Evolutionary conservation across 1,284 basidiomycete species (phyloP), one percentile per base, ranked within the genome.

Genomic region (Anthracocystis walkeri): DNA sequence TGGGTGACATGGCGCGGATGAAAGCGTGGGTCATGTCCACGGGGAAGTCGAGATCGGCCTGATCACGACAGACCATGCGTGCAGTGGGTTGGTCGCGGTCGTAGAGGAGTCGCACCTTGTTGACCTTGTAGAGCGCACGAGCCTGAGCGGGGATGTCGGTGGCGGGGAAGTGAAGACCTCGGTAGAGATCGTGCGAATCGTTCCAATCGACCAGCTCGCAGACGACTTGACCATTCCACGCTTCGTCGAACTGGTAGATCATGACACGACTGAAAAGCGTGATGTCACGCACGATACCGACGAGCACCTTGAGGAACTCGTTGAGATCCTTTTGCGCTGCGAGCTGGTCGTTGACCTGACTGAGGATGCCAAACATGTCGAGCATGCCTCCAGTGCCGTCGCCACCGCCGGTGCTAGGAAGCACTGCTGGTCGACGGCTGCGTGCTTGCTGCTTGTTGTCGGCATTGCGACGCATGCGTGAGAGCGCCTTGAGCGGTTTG

Each of bases 1-100:
- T 93, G 2, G 93, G 93, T 79, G 92, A 93, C 93, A 95, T 95
- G 2, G 93, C 92, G 18, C 93, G 90, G 14, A 95, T 87, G 82
- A 92, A 93, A 68, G 91, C 92, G 84, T 94, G 92, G 0, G 93
- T 94, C 93, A 95, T 94, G 83, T 95, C 90, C 70, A 95, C 87
- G 2, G 93, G 93, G 3, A 86, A 86, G 42, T 91, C 89, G 7
- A 95, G 87, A 84, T 95, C 93, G 27, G 88, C 88, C 77, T 88
- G 87, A 59, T 87, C 88, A 52, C 90, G 87, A 49, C 91, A 90
- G 14, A 95, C 90, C 56, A 96, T 87, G 6, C 93, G 88, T 4
- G 93, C 92, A 0, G 93, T 93, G 1, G 89, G 88, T 82, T 92
- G 92, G 38, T 89, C 89, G 18, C 93, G 89, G 80, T 95, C 90